Base-by-base conservation (phyloP, 345 rosid genomes). In the Moricandia moricandioides region DNA sequence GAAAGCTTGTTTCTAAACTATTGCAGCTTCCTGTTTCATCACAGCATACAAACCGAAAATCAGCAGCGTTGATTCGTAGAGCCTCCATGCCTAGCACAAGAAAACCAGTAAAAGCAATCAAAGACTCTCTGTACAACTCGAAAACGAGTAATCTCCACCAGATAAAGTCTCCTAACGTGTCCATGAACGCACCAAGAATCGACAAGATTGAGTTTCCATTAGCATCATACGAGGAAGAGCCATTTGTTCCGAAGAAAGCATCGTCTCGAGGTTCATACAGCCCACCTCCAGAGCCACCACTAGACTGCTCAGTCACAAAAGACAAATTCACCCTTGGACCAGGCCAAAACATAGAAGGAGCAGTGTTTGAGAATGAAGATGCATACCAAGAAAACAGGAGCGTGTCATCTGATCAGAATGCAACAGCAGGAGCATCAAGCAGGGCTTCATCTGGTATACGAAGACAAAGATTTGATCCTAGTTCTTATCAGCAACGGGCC, bases 151-250 rank as follows among this genome's bases (percentile, higher is more conserved):
- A 21, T 65, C 96, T 91, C 65, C 83, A 74, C 57, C 51, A 70
- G 55, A 40, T 89, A 69, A 86, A 87, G 67, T 96, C 98, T 70
- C 98, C 98, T 7, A 96, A 96, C 73, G 90, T 96, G 74, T 92
- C 99, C 4, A 91, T 96, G 82, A 92, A 96, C 60, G 95, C 92
- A 73, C 99, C 99, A 47, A 82, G 90, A 72, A 89, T 96, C 12
- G 99, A 96, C 84, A 96, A 83, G 86, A 96, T 96, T 49, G 99
- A 92, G 77, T 91, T 96, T 84, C 97, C 93, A 2, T 76, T 96
- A 76, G 91, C 97, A 3, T 90, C 98, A 14, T 92, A 87, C 21
- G 97, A 92, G 33, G 93, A 88, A 49, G 93, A 88, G 58, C 75
- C 89, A 35, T 87, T 86, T 80, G 81, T 87, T 71, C 84, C 96